Base-by-base conservation (phyloP, 306 rosid genomes). In the Cicer cuneatum region DNA sequence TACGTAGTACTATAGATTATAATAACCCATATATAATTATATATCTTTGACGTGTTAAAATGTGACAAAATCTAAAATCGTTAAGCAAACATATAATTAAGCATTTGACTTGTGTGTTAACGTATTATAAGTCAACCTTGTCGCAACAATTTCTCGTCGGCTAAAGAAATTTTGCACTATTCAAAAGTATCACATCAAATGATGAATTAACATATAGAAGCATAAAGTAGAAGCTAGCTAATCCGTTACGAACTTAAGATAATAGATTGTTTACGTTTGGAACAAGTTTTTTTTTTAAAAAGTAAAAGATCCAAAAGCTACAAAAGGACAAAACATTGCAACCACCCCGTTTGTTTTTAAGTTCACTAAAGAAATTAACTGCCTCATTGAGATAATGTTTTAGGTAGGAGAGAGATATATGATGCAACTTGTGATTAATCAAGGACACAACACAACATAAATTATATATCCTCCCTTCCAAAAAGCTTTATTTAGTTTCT, bases 281-380 rank as follows among this genome's bases (percentile, higher is more conserved):
- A 74, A 78, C 85, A 88, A 83, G 91, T 79, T n/a, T n/a, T n/a
- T n/a, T n/a, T n/a, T n/a, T n/a, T 53, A 82, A 61, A 21, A 4
- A 5, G 40, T 24, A 37, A 74, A 79, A 75, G 77, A 21, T 42
- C 46, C 40, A 74, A 29, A 79, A 75, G 77, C 21, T 42, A 46
- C 40, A 66, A 39, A 56, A 18, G 41, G 80, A 69, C 29, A 42
- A 57, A 47, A 58, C 53, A 76, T 77, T 73, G 83, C 72, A 86
- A 83, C 89, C 73, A 86, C 86, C 48, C 43, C 87, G 33, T 62
- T 77, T 72, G 70, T 45, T 54, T 74, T 80, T 48, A 77, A 63
- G 64, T 63, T 49, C 59, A 41, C 64, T 78, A 42, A 73, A 69
- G 35, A 42, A 72, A 29, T 29, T 29, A 29, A 63, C 59, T 53